These are phyloP conservation scores for Bretschneidera sinensis DNA, from an alignment of 345 rosid genomes.

Conservation along the genomic window DNA sequence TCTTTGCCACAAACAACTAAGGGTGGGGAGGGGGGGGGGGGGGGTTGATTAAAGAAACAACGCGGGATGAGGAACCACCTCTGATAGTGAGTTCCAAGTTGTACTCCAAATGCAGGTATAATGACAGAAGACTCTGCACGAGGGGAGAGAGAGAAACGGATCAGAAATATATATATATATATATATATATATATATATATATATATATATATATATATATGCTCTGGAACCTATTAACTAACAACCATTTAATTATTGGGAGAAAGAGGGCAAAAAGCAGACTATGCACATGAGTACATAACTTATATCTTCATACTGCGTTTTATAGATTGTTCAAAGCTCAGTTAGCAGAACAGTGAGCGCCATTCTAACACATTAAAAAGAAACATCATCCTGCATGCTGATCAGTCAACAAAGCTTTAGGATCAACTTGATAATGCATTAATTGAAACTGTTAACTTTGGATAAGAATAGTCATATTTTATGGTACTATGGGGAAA, in stretches of 20 bases:
- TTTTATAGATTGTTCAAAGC: too few relatives aligned
- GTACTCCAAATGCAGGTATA: neutral
- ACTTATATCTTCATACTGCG: neutral
- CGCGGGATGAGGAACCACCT: neutral
- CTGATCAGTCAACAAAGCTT: neutral
- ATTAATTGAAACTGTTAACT: too few relatives aligned
- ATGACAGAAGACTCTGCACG: neutral
- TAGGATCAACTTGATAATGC: neutral
- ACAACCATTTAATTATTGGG: neutral
- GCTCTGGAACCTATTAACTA: neutral
- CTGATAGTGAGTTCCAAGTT: neutral
- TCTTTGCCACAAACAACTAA: constrained; percentile 17
- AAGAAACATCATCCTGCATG: neutral
- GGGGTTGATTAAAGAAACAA: too few relatives aligned
- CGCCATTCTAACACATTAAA: neutral
- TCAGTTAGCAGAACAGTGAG: neutral
- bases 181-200: too few relatives aligned
- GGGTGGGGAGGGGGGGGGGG: neutral
- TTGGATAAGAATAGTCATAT: neutral
- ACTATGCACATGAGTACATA: neutral
- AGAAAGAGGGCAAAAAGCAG: neutral
- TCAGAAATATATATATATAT: too few relatives aligned
- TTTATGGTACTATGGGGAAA: neutral
- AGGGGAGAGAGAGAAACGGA: neutral
- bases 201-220: too few relatives aligned